A percentile compares a stretch with the other conserved stretches of the same genome.
Evolutionary conservation across 2,329 filamentous ascomycete genomes (phyloP).

Genomic region (Sclerotinia glacialis): DNA sequence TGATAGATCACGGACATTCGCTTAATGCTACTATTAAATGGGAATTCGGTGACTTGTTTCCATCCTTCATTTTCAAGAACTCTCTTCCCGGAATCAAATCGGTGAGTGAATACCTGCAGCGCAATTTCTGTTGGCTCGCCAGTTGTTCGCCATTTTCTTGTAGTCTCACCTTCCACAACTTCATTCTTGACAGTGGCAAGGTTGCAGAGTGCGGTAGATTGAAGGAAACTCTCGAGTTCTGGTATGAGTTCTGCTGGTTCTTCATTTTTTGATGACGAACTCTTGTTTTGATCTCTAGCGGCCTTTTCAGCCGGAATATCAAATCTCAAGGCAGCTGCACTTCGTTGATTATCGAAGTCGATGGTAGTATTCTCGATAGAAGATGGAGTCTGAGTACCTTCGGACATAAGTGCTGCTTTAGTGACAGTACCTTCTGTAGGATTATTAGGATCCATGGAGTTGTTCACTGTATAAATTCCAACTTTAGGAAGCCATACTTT

Average conservation of each 20-base stretch:
- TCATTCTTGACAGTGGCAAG: slow-evolving; percentile 64
- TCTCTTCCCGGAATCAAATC: slow-evolving; percentile 57
- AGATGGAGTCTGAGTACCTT: neutral
- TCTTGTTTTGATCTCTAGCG: slow-evolving; percentile 35
- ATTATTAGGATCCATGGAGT: slow-evolving; percentile 53
- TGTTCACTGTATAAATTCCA: slow-evolving; percentile 51
- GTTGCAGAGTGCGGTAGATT: slow-evolving; percentile 58
- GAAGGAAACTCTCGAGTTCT: slow-evolving; percentile 54
- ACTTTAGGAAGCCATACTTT: slow-evolving; percentile 55
- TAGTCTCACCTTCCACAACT: slow-evolving; percentile 55
- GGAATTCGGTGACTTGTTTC: slow-evolving; percentile 64
- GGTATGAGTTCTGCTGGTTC: slow-evolving; percentile 41
- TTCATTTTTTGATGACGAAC: slow-evolving; percentile 27
- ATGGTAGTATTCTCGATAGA: slow-evolving; percentile 45
- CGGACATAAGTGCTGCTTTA: slow-evolving; percentile 33
- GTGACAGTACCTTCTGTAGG: slow-evolving; percentile 51
- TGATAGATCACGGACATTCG: slow-evolving; percentile 72
- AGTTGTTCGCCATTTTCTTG: slow-evolving; percentile 57
- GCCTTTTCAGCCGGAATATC: slow-evolving; percentile 48
- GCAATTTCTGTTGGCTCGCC: slow-evolving; percentile 71
- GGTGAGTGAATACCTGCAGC: slow-evolving; percentile 69
- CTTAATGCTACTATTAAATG: slow-evolving; percentile 72
- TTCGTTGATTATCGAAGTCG: slow-evolving; percentile 60
- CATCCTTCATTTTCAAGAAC: slow-evolving; percentile 50
- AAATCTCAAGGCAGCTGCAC: slow-evolving; percentile 53